Conservation (phyloP, 2,329 filamentous ascomycete genomes). For the Immersiporthe knoxdaviesiana region DNA sequence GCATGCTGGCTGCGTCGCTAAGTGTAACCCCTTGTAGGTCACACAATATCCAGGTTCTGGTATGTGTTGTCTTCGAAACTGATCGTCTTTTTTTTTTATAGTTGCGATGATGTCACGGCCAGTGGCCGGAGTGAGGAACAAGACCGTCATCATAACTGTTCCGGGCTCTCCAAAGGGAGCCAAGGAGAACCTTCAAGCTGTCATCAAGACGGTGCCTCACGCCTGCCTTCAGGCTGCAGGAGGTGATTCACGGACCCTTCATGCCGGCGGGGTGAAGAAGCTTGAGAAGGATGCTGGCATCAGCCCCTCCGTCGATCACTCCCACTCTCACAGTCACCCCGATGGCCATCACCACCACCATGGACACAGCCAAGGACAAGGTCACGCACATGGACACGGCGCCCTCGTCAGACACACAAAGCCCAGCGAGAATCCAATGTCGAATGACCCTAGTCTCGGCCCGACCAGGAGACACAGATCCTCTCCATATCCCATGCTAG, state of each 20-base stretch:
- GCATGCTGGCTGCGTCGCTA: constrained; percentile 85
- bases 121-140: constrained; percentile 83
- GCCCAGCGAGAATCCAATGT: constrained; percentile 58
- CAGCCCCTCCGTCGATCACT: constrained; percentile 33
- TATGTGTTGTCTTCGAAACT: constrained; percentile 26
- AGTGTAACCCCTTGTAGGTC: constrained; percentile 84
- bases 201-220: constrained; percentile 90
- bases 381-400: constrained; percentile 65
- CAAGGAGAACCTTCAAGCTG: constrained; percentile 85
- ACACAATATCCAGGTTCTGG: background rate
- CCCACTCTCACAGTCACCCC: constrained; percentile 43
- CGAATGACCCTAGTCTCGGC: constrained; percentile 64
- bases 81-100: constrained; percentile 42
- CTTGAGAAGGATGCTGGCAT: constrained; percentile 83
- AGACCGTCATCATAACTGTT: constrained; percentile 82
- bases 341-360: constrained; percentile 57
- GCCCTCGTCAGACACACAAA: constrained; percentile 74
- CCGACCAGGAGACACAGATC: constrained; percentile 75
- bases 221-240: constrained; percentile 91
- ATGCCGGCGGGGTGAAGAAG: constrained; percentile 79
- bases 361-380: constrained; percentile 54
- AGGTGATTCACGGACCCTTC: constrained; percentile 76
- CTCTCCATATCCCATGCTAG: constrained; percentile 91
- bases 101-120: constrained; percentile 97
- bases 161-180: constrained; percentile 96